A percentile compares a stretch with the other conserved stretches of the same genome.
Evolutionary conservation across 1,284 basidiomycete genomes (phyloP).

Genomic region (Pseudozyma tsukubaensis): DNA sequence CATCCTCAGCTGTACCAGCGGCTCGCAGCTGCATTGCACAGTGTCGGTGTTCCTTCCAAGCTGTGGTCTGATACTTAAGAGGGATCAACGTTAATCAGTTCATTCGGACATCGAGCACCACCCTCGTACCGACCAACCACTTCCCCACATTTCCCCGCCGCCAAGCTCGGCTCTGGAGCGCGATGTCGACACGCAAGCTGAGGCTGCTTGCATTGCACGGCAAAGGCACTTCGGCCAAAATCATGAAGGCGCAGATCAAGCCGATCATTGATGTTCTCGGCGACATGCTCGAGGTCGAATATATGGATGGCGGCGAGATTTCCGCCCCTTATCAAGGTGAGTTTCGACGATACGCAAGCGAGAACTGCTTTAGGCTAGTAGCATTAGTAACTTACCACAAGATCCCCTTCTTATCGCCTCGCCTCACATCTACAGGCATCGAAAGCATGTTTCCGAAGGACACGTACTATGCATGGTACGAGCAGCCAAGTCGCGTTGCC

Average conservation of each 20-base stretch:
- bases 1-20: no score
- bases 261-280: slow-evolving; percentile 29
- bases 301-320: slow-evolving; percentile 23
- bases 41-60: no score
- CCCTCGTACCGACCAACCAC: background rate
- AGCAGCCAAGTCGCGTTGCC: slow-evolving; percentile 24
- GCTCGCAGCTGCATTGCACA: no score
- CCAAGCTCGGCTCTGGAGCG: no score
- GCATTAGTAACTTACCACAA: background rate
- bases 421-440: slow-evolving; percentile 22
- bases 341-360: background rate
- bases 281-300: slow-evolving; percentile 36
- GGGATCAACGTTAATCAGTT: no score
- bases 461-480: slow-evolving; percentile 46
- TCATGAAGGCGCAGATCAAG: slow-evolving; percentile 53
- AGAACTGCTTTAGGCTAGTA: background rate
- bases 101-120: no score
- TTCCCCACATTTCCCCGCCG: background rate
- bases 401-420: background rate
- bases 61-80: no score
- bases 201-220: slow-evolving; percentile 44
- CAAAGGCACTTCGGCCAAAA: slow-evolving; percentile 47
- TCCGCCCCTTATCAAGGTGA: slow-evolving; percentile 47
- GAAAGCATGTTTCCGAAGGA: slow-evolving; percentile 40
- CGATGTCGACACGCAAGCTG: slow-evolving; percentile 19